Base-by-base conservation (phyloP, 169 alveolate genomes). In the Cystoisospora suis region DNA sequence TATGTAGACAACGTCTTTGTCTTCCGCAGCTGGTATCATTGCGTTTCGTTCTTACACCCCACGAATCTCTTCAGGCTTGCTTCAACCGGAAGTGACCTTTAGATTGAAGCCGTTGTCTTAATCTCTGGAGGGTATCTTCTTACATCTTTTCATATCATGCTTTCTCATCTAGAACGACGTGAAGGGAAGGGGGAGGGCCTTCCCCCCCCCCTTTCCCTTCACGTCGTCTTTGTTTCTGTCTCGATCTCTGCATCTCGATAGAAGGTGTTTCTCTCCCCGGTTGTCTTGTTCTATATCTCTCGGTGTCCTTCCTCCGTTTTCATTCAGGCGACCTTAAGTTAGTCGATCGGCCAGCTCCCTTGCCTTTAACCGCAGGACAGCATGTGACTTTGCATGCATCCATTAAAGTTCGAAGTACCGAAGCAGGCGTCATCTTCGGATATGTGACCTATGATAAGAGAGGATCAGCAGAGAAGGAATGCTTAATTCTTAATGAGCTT, bases 361-460 rank as follows among this genome's bases (percentile, higher is more conserved):
- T 96, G 38, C 95, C 95, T 44, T 89, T 97, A 53, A 94, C 95
- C n/a, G 97, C 98, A 4, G 83, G 83, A 38, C 79, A 93, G 65
- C 75, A 92, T 0, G 95, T 94, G 4, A 88, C 88, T 42, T 95
- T 96, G 32, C 91, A 94, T 75, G 94, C 97, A 15, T 85, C 94
- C 34, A 93, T 96, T 9, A 96, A 96, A 83, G 94, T 95, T n/a
- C 59, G 79, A 47, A 86, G 97, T 38, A 96, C 98, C 0, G 98
- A 97, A 91, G 97, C 97, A 42, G 99, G 99, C 46, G 96, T 96
- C 59, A 95, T 98, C 56, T 97, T 96, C 90, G 99, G 99, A n/a
- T 96, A 96, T 87, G 96, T 98, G 87, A 96, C 98, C 89, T 97
- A 94, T 72, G 98, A 97, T 49, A 94, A 94, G 92, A 95, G 93